A percentile compares a stretch with the other conserved stretches of the same genome.
phyloP scores from a whole-genome alignment of 2,329 filamentous ascomycete species.

The Claviceps maximensis region DNA sequence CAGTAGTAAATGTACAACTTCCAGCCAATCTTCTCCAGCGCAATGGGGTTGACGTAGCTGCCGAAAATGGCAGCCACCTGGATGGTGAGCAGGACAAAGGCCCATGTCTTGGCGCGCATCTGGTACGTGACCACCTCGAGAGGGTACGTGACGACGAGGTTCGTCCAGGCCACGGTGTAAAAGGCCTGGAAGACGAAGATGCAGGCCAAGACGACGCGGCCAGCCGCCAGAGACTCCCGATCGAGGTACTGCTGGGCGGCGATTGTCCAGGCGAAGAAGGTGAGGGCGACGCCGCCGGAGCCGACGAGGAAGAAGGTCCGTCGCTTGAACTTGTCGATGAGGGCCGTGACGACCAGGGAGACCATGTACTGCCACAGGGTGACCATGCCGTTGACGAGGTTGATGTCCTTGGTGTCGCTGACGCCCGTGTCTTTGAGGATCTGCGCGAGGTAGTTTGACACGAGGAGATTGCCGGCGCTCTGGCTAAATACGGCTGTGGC shows the following conservation, averaged over 20 bases:
- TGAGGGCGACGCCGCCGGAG: constrained; percentile 24
- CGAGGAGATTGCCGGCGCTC: constrained; percentile 26
- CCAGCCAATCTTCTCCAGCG: constrained; percentile 24
- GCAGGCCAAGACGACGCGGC: constrained; percentile 24
- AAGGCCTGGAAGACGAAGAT: constrained; percentile 30
- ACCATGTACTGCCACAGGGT: constrained; percentile 30
- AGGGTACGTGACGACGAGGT: constrained; percentile 29
- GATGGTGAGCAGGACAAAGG: constrained; percentile 26
- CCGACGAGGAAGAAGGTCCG: constrained; percentile 26
- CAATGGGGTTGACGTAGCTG: constrained; percentile 27
- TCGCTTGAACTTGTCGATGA: constrained; percentile 24
- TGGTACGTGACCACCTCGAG: constrained; percentile 28
- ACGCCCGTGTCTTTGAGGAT: constrained; percentile 27
- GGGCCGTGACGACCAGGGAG: constrained; percentile 21
- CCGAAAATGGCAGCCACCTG: constrained; percentile 25
- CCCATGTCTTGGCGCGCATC: constrained; percentile 29
- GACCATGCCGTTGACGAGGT: constrained; percentile 28
- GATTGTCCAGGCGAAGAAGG: constrained; percentile 27
- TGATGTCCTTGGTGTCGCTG: constrained; percentile 23
- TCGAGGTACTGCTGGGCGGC: constrained; percentile 25
- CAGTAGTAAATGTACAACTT: constrained; percentile 30
- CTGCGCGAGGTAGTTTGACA: constrained; percentile 28
- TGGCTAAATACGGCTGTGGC: constrained; percentile 27
- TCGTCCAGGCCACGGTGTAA: constrained; percentile 30
- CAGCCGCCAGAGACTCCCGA: constrained; percentile 16